Conservation (phyloP, 208 protist species). For the Acanthamoeba triangularis region DNA sequence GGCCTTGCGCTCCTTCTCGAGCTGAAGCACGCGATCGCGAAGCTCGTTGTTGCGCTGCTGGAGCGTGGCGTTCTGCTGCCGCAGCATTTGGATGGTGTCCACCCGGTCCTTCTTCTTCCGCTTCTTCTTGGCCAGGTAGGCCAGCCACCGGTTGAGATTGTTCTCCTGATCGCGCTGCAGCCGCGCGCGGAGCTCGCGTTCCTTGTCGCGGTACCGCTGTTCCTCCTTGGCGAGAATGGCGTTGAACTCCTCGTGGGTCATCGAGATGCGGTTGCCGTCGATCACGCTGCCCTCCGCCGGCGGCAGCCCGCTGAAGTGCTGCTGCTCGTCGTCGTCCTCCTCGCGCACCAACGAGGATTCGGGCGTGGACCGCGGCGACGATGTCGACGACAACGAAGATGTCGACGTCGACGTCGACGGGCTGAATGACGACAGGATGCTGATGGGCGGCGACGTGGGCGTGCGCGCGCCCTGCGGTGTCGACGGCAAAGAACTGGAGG, state of each 20-base stretch:
- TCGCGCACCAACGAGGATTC: not conserved
- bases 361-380: not conserved
- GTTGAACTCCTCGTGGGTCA: slow-evolving; percentile 15
- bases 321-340: not conserved
- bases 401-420: not conserved
- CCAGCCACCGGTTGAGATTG: not conserved
- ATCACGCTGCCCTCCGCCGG: not conserved
- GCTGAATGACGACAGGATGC: not conserved
- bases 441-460: not conserved
- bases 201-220: slow-evolving; percentile 20
- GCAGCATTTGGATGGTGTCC: not conserved
- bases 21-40: not conserved
- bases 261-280: not conserved
- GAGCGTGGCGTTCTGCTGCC: not conserved
- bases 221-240: not conserved
- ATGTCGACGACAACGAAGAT: not conserved
- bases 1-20: slow-evolving; percentile 50
- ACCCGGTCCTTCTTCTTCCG: not conserved
- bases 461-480: not conserved
- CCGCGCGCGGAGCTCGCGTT: not conserved
- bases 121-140: not conserved
- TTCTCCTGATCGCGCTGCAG: slow-evolving; percentile 1
- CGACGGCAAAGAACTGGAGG: not conserved
- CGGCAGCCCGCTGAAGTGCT: not conserved
- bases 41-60: slow-evolving; percentile 16